A percentile compares a stretch with the other conserved stretches of the same genome.
These are phyloP conservation scores for Cladobotryum mycophilum DNA, from an alignment of 2,329 filamentous ascomycete genomes.

Conservation along the genomic window DNA sequence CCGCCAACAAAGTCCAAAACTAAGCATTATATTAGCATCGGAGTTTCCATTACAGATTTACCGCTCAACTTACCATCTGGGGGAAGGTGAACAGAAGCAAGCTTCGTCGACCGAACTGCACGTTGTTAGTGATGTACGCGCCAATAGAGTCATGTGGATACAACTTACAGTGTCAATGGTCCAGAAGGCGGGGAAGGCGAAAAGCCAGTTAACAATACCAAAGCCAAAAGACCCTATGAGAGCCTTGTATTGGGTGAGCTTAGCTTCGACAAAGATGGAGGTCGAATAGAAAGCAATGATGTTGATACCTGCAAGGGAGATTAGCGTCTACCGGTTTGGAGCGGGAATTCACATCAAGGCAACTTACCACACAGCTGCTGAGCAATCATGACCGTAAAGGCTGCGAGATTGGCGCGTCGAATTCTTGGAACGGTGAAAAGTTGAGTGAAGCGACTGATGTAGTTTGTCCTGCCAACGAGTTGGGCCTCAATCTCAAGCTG, in stretches of 20 bases:
- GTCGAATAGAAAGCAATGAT: constrained; percentile 71
- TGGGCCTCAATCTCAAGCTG: constrained; percentile 37
- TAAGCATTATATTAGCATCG: background rate
- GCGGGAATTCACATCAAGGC: background rate
- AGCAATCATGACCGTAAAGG: constrained; percentile 73
- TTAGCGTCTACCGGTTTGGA: background rate
- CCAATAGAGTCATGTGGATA: background rate
- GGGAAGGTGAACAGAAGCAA: constrained; percentile 61
- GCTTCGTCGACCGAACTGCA: constrained; percentile 50
- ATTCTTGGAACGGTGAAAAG: constrained; percentile 63
- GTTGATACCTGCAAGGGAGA: constrained; percentile 42
- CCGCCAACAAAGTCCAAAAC: constrained; percentile 46
- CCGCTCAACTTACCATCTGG: constrained; percentile 44
- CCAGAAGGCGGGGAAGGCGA: constrained; percentile 60
- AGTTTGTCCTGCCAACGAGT: constrained; percentile 31
- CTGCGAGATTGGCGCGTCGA: constrained; percentile 66
- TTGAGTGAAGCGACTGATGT: constrained; percentile 48
- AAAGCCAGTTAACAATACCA: constrained; percentile 56
- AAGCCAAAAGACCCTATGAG: constrained; percentile 42
- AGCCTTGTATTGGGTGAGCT: constrained; percentile 48
- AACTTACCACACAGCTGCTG: constrained; percentile 57
- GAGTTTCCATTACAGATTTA: background rate
- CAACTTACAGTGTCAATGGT: constrained; percentile 52
- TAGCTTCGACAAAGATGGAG: constrained; percentile 53
- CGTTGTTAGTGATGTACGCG: constrained; percentile 8